Evolutionary conservation across 2,329 filamentous ascomycete genomes (phyloP).

Genomic region (Fusarium staphyleae): DNA sequence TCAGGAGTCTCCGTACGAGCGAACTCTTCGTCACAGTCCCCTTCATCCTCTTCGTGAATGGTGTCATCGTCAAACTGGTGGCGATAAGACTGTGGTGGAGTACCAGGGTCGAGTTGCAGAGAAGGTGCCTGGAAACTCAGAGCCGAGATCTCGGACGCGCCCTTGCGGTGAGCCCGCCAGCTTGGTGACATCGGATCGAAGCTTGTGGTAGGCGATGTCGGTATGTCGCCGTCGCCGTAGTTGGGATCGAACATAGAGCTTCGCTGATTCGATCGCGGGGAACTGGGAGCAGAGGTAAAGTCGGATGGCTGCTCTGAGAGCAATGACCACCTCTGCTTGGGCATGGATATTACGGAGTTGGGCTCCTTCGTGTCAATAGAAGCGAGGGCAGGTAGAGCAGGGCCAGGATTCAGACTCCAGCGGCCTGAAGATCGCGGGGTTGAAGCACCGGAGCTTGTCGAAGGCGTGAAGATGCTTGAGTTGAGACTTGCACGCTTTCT

Average conservation of each 20-base stretch:
- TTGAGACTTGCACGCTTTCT: constrained; percentile 75
- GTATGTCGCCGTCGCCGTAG: constrained; percentile 64
- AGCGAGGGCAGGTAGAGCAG: constrained; percentile 50
- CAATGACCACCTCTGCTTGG: constrained; percentile 66
- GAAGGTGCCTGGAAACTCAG: constrained; percentile 55
- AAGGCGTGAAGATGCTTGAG: constrained; percentile 67
- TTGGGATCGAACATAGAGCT: constrained; percentile 82
- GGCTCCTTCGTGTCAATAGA: constrained; percentile 57
- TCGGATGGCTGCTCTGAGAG: constrained; percentile 64
- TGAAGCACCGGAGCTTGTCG: constrained; percentile 49
- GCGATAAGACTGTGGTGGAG: constrained; percentile 29
- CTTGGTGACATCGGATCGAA: constrained; percentile 71
- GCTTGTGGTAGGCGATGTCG: constrained; percentile 83
- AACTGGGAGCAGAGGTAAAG: constrained; percentile 76
- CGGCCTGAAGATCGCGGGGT: constrained; percentile 51
- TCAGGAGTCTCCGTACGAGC: constrained; percentile 37
- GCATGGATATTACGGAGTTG: constrained; percentile 56
- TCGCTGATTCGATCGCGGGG: constrained; percentile 77
- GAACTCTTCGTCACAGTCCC: constrained; percentile 34
- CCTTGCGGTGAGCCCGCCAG: constrained; percentile 63
- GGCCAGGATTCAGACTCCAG: constrained; percentile 49
- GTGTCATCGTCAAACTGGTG: constrained; percentile 40
- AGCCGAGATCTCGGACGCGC: constrained; percentile 62
- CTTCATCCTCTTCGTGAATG: constrained; percentile 52
- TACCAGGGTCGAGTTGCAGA: constrained; percentile 47